phyloP scores from a whole-genome alignment of 164 flowering plant species.

The Stephania yunnanensis region DNA sequence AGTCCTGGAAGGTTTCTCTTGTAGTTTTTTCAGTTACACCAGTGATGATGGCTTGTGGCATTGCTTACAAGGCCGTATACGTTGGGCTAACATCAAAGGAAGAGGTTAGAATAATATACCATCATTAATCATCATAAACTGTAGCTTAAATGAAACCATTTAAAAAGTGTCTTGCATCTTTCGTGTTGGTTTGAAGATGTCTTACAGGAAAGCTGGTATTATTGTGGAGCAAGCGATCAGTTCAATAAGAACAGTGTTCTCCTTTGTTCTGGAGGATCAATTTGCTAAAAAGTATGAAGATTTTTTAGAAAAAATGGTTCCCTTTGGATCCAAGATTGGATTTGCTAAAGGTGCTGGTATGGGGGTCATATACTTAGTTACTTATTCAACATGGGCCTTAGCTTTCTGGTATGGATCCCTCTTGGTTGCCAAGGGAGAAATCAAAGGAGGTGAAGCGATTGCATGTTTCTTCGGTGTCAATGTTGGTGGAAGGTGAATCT shows the following conservation, averaged over 20 bases:
- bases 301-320: conserved; percentile 33
- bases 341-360: conserved; percentile 78
- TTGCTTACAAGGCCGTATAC: conserved; percentile 70
- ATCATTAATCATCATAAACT: background rate
- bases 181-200: conserved; percentile 25
- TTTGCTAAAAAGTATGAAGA: conserved; percentile 40
- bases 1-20: conserved; percentile 63
- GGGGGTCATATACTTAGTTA: conserved; percentile 67
- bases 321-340: conserved; percentile 57
- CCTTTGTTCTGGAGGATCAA: conserved; percentile 61
- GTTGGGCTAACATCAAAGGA: conserved; percentile 71
- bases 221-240: conserved; percentile 65
- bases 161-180: background rate
- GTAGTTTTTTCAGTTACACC: conserved; percentile 68
- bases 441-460: conserved; percentile 60
- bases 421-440: conserved; percentile 43
- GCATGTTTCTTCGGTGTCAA: conserved; percentile 85
- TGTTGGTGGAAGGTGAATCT: conserved; percentile 65
- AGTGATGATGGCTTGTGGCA: conserved; percentile 64
- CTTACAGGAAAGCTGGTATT: conserved; percentile 59
- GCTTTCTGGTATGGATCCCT: conserved; percentile 81
- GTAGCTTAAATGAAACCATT: background rate
- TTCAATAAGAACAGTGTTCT: conserved; percentile 61
- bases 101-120: conserved; percentile 33
- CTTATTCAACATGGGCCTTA: conserved; percentile 76